These are phyloP conservation scores for Diaporthe longicolla DNA, from an alignment of 2,329 filamentous ascomycete species.

Conservation along the genomic window DNA sequence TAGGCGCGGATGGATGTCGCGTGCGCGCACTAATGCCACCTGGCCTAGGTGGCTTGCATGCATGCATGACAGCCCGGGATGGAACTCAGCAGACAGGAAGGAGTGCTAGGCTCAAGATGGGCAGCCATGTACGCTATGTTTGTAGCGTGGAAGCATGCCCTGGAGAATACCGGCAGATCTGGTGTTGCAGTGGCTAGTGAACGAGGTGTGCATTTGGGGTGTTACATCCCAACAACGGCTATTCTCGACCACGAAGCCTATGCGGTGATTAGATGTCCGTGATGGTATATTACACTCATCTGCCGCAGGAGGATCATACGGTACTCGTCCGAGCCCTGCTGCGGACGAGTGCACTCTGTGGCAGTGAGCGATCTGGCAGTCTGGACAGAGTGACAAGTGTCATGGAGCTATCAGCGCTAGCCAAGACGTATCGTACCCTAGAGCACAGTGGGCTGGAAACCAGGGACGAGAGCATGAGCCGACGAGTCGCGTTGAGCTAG, in stretches of 20 bases:
- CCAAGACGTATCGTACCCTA: not conserved
- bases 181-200: constrained; percentile 30
- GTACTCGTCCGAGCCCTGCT: not conserved
- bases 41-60: not conserved
- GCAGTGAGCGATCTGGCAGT: not conserved
- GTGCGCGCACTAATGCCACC: not conserved
- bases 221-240: constrained; percentile 10
- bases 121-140: not conserved
- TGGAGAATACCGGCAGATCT: constrained; percentile 19
- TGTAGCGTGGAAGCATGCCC: not conserved
- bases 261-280: not conserved
- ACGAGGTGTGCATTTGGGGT: constrained; percentile 13
- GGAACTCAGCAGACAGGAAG: constrained; percentile 3
- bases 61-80: constrained; percentile 14
- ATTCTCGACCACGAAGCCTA: not conserved
- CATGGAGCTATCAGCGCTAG: constrained; percentile 1
- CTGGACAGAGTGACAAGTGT: not conserved
- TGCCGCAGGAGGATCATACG: not conserved
- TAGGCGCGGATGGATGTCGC: constrained; percentile 2
- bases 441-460: not conserved
- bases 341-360: not conserved
- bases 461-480: not conserved
- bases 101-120: not conserved
- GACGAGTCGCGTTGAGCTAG: constrained; percentile 25
- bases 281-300: not conserved